These are phyloP conservation scores for Saccharomycopsis babjevae DNA, from an alignment of 805 yeast species.

Conservation along the genomic window DNA sequence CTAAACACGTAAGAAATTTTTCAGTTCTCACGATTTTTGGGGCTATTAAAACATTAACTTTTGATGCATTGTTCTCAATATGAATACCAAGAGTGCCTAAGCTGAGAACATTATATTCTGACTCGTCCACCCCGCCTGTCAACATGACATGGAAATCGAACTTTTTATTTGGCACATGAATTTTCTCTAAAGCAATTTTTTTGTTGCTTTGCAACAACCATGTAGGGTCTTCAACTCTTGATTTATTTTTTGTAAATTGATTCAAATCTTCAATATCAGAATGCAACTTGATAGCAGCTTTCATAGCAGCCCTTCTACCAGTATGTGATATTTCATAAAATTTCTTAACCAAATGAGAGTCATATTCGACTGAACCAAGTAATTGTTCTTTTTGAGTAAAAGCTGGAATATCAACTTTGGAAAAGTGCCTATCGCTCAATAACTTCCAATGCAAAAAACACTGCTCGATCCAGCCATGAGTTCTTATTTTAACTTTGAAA, in stretches of 20 bases:
- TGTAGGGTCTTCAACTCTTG: neutral
- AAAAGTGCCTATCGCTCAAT: constrained; percentile 31
- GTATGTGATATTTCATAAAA: constrained; percentile 16
- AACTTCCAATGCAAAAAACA: constrained; percentile 53
- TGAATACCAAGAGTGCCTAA: constrained; percentile 49
- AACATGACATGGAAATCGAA: constrained; percentile 40
- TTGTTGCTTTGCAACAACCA: constrained; percentile 3
- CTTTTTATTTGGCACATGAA: constrained; percentile 18
- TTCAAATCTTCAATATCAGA: constrained; percentile 60
- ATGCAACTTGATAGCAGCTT: constrained; percentile 58
- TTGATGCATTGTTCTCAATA: constrained; percentile 33
- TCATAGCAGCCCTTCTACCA: constrained; percentile 51
- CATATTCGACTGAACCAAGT: constrained; percentile 16
- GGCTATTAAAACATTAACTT: constrained; percentile 51
- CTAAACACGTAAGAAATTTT: constrained; percentile 66
- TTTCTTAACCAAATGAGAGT: neutral
- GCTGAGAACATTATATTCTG: constrained; percentile 32
- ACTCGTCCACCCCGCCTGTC: constrained; percentile 56
- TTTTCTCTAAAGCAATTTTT: neutral
- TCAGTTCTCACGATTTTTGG: constrained; percentile 81
- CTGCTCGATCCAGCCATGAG: constrained; percentile 86
- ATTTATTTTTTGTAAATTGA: constrained; percentile 37
- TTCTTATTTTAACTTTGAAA: constrained; percentile 49
- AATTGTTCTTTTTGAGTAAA: constrained; percentile 25
- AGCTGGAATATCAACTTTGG: constrained; percentile 31